phyloP scores from a whole-genome alignment of 257 asterid species.

The Apocynum venetum region DNA sequence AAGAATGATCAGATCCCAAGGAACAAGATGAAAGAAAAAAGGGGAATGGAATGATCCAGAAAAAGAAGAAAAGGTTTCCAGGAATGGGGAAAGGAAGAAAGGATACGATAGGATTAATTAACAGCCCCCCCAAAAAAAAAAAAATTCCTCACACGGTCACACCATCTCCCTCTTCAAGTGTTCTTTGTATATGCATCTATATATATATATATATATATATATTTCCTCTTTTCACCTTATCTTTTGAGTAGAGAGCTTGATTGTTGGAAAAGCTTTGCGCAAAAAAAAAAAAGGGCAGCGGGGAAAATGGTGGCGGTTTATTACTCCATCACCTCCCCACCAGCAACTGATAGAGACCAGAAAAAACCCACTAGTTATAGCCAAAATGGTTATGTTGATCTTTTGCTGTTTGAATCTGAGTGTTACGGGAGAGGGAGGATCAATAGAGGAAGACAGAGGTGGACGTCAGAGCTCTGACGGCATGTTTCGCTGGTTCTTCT shows the following conservation, averaged over 20 bases:
- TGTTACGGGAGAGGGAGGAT: neutral
- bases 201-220: neutral
- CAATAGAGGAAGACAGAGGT: slow-evolving; percentile 4
- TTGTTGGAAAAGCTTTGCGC: slow-evolving; percentile 31
- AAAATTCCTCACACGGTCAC: neutral
- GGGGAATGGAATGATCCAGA: neutral
- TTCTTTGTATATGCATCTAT: slow-evolving; percentile 4
- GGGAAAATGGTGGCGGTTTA: slow-evolving; percentile 47
- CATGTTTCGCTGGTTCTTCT: slow-evolving; percentile 28
- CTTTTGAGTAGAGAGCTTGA: slow-evolving; percentile 30
- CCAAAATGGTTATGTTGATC: neutral
- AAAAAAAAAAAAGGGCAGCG: slow-evolving; percentile 22
- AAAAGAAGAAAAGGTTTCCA: neutral
- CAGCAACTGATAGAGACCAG: slow-evolving; percentile 53
- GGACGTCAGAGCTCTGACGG: slow-evolving; percentile 28
- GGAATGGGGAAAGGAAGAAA: slow-evolving; percentile 11
- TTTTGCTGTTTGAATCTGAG: neutral
- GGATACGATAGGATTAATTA: slow-evolving; percentile 3
- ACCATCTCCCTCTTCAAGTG: neutral
- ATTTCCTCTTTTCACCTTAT: slow-evolving; percentile 29
- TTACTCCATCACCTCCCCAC: slow-evolving; percentile 43
- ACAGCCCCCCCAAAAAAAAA: neutral
- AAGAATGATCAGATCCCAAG: slow-evolving; percentile 53
- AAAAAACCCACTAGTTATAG: neutral
- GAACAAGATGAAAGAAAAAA: neutral